These are phyloP conservation scores for Acacia acuminata DNA, from an alignment of 306 rosid genomes.

Conservation along the genomic window DNA sequence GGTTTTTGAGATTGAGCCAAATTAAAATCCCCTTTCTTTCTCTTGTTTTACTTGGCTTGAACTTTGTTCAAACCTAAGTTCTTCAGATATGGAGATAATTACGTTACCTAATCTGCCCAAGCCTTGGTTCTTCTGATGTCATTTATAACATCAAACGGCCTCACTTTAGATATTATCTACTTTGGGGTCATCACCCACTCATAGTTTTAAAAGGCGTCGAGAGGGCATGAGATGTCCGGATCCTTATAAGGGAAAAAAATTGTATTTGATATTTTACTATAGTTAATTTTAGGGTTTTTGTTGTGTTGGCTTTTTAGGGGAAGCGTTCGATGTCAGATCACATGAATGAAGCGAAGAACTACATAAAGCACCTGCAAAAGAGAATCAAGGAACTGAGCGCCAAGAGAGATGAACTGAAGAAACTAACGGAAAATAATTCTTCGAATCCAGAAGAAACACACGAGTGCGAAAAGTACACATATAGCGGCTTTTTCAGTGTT, in stretches of 20 bases:
- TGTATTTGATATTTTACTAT: not conserved
- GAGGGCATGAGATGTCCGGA: too few species aligned
- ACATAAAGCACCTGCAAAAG: slow-evolving; percentile 52
- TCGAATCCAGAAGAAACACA: slow-evolving; percentile 18
- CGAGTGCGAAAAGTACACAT: not conserved
- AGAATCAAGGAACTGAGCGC: slow-evolving; percentile 45
- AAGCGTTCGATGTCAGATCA: slow-evolving; percentile 74
- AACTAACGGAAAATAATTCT: not conserved
- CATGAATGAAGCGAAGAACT: slow-evolving; percentile 62
- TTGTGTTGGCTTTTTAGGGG: slow-evolving; percentile 46
- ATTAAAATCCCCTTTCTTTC: not conserved
- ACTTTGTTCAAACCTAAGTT: not conserved
- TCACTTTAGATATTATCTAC: too few species aligned
- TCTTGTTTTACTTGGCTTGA: not conserved
- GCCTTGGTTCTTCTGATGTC: too few species aligned
- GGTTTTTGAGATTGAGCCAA: not conserved
- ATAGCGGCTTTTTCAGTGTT: slow-evolving; percentile 23
- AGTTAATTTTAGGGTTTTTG: slow-evolving; percentile 31
- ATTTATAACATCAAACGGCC: too few species aligned
- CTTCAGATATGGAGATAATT: not conserved
- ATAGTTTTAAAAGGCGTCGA: too few species aligned
- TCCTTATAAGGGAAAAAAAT: not conserved
- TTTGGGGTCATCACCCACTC: too few species aligned
- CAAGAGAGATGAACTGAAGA: slow-evolving; percentile 55
- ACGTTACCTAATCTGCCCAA: not conserved